Percentiles rank a stretch among this genome's conserved stretches.
These are phyloP conservation scores for Trypanosoma conorhini DNA, from an alignment of 208 protist genomes.

Conservation along the genomic window DNA sequence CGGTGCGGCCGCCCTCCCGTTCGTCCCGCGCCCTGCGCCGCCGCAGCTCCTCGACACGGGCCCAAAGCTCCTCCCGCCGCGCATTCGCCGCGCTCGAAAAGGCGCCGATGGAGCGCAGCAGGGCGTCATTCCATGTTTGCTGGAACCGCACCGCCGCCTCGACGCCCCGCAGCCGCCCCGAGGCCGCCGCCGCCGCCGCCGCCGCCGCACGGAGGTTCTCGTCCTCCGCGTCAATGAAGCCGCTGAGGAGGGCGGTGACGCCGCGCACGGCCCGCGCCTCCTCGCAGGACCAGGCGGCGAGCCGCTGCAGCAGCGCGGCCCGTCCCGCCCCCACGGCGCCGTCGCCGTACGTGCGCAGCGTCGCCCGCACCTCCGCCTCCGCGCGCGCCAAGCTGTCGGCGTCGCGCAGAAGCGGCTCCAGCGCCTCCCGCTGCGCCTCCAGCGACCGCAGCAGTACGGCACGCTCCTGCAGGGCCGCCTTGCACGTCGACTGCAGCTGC, in stretches of 20 bases:
- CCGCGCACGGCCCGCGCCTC: background rate
- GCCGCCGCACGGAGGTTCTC: background rate
- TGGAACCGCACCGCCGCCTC: conserved; percentile 14
- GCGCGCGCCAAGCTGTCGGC: background rate
- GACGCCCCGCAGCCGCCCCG: background rate
- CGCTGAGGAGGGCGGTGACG: background rate
- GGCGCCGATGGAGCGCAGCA: background rate
- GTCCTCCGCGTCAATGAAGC: conserved; percentile 10
- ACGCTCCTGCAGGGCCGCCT: background rate
- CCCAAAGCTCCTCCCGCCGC: background rate
- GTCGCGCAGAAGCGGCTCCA: conserved; percentile 2
- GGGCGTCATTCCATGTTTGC: conserved; percentile 13
- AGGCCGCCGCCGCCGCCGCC: background rate
- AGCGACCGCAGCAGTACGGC: background rate
- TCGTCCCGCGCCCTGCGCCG: background rate
- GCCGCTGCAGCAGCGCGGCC: background rate
- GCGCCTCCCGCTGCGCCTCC: background rate
- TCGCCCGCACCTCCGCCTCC: background rate
- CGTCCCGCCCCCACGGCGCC: background rate
- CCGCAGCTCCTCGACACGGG: conserved; percentile 2
- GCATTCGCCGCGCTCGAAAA: background rate
- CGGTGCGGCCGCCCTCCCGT: background rate
- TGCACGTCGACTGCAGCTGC: background rate
- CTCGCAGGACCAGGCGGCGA: conserved; percentile 2
- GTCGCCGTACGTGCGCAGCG: background rate